phyloP scores from a whole-genome alignment of 2,329 filamentous ascomycete genomes.

The Arthrobotrys musiformis region DNA sequence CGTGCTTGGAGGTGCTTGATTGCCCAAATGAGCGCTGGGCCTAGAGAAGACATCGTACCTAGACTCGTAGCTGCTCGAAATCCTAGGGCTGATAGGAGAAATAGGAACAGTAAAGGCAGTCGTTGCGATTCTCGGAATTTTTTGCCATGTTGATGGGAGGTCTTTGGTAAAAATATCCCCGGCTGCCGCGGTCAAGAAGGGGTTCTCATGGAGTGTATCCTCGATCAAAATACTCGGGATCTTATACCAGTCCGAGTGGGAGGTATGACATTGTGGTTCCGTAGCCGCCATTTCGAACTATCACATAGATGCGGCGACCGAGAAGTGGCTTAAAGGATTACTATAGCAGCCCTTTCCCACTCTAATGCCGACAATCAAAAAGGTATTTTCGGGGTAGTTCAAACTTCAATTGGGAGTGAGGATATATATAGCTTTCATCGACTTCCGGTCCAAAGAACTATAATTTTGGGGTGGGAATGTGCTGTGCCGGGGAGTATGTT shows the following conservation, averaged over 20 bases:
- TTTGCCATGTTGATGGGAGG: not conserved
- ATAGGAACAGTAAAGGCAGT: not conserved
- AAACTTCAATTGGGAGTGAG: no score
- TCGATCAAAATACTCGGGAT: not conserved
- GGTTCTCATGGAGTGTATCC: not conserved
- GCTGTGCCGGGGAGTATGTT: no score
- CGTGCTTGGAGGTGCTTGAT: not conserved
- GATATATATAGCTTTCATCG: no score
- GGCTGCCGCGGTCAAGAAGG: not conserved
- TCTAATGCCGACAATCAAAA: no score
- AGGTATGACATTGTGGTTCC: not conserved
- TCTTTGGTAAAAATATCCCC: not conserved
- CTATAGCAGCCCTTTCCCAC: no score
- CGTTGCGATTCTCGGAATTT: not conserved
- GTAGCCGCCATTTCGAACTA: not conserved
- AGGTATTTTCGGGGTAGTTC: no score
- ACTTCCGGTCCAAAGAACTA: no score
- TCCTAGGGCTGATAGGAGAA: not conserved
- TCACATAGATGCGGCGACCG: no score
- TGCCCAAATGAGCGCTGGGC: not conserved
- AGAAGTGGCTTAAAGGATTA: no score
- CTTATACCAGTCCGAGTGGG: not conserved
- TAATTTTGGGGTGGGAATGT: no score
- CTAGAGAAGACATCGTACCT: not conserved
- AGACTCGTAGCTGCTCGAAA: not conserved